phyloP scores from a whole-genome alignment of 2,329 filamentous ascomycete genomes.

The Zasmidium cellare region DNA sequence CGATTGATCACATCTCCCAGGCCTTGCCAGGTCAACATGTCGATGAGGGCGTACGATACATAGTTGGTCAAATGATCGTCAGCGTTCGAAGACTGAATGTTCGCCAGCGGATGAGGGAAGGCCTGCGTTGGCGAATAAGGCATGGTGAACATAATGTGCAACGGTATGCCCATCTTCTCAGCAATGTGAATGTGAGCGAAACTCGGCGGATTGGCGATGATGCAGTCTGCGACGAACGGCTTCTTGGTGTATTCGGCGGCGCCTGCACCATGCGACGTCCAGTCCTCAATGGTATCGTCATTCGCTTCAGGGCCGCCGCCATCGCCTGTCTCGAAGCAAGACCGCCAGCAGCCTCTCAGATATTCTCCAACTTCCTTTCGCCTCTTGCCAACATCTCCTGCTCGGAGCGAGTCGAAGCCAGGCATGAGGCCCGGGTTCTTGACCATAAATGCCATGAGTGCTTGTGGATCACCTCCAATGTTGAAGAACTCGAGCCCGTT shows the following conservation, averaged over 20 bases:
- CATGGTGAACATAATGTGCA: slow-evolving; percentile 95
- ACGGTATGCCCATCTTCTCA: slow-evolving; percentile 71
- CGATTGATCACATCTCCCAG: slow-evolving; percentile 88
- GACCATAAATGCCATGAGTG: slow-evolving; percentile 77
- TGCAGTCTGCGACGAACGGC: slow-evolving; percentile 81
- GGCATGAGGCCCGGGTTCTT: slow-evolving; percentile 86
- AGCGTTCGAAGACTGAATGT: slow-evolving; percentile 73
- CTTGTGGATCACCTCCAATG: slow-evolving; percentile 51
- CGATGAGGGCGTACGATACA: slow-evolving; percentile 78
- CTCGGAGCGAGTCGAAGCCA: slow-evolving; percentile 72
- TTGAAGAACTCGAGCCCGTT: slow-evolving; percentile 54
- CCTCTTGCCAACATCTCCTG: slow-evolving; percentile 73
- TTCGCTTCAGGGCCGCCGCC: slow-evolving; percentile 48
- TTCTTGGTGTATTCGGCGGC: slow-evolving; percentile 45
- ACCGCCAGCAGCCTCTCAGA: slow-evolving; percentile 81
- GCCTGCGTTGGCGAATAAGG: slow-evolving; percentile 84
- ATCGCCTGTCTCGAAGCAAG: slow-evolving; percentile 77
- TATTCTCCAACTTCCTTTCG: slow-evolving; percentile 76
- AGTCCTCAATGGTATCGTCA: slow-evolving; percentile 50
- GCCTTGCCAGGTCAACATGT: slow-evolving; percentile 92
- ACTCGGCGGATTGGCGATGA: slow-evolving; percentile 76
- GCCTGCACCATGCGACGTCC: slow-evolving; percentile 35
- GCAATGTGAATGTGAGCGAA: slow-evolving; percentile 76
- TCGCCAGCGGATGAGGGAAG: slow-evolving; percentile 84
- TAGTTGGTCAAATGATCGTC: slow-evolving; percentile 79